phyloP scores from a whole-genome alignment of 2,329 filamentous ascomycete genomes.

The Scorias spongiosa region DNA sequence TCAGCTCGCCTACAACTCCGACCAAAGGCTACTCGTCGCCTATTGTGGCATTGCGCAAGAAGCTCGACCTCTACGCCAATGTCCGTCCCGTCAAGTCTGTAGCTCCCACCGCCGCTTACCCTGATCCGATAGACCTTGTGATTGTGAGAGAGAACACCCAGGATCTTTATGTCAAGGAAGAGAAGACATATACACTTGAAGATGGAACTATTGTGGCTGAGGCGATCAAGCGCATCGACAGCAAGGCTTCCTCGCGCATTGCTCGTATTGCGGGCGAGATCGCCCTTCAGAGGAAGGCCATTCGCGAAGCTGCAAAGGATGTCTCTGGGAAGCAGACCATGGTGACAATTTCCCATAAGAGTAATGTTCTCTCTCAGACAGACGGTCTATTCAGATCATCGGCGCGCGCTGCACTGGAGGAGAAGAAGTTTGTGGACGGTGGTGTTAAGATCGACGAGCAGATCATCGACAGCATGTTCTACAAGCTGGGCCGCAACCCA shows the following conservation, averaged over 20 bases:
- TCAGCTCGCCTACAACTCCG: constrained; percentile 73
- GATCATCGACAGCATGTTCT: constrained; percentile 98
- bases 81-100: constrained; percentile 88
- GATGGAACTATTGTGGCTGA: constrained; percentile 68
- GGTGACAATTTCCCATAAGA: constrained; percentile 97
- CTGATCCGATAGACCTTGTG: constrained; percentile 69
- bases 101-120: constrained; percentile 39
- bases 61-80: constrained; percentile 89
- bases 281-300: constrained; percentile 68
- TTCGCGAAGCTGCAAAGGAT: constrained; percentile 44
- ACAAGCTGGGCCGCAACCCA: constrained; percentile 97
- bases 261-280: constrained; percentile 90
- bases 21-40: constrained; percentile 93
- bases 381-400: constrained; percentile 87
- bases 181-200: constrained; percentile 62
- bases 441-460: constrained; percentile 64
- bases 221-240: constrained; percentile 92
- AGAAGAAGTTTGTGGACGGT: constrained; percentile 47
- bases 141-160: constrained; percentile 99
- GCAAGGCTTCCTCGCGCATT: constrained; percentile 72
- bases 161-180: constrained; percentile 95
- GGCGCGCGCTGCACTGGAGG: constrained; percentile 56
- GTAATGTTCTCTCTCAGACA: constrained; percentile 89
- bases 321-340: constrained; percentile 55
- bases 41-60: constrained; percentile 92